Percentiles rank a stretch among this genome's conserved stretches.
Evolutionary conservation across 2,329 filamentous ascomycete species (phyloP).

Genomic region (Chalaropsis ovoidea): DNA sequence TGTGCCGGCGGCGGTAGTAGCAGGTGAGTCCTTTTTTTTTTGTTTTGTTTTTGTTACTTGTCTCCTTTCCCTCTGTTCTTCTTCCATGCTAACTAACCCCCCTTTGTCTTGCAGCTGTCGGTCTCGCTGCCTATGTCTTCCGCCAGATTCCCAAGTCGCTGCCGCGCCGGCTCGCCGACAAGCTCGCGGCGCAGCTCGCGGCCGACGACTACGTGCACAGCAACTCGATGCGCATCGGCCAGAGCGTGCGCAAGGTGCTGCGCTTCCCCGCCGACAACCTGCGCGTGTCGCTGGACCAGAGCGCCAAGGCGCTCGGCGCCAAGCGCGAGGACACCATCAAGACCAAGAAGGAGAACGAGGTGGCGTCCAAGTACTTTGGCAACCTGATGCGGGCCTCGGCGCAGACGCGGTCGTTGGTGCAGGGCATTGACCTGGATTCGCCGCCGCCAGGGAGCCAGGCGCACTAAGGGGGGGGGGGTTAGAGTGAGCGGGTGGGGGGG

Average conservation of each 20-base stretch:
- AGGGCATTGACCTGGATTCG: constrained; percentile 46
- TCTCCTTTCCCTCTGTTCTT: not conserved
- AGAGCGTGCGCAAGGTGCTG: constrained; percentile 78
- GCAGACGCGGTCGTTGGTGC: constrained; percentile 42
- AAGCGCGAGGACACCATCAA: constrained; percentile 77
- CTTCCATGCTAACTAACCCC: constrained; percentile 25
- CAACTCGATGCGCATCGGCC: constrained; percentile 75
- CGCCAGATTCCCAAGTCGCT: constrained; percentile 82
- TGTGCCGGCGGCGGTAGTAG: constrained; percentile 66
- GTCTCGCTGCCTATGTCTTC: constrained; percentile 70
- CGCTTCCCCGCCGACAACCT: constrained; percentile 80
- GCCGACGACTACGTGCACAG: constrained; percentile 85
- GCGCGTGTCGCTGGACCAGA: constrained; percentile 69
- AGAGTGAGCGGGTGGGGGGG: not conserved
- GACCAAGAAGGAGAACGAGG: constrained; percentile 70
- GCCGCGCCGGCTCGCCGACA: constrained; percentile 71
- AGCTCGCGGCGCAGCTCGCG: constrained; percentile 69
- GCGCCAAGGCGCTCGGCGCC: constrained; percentile 68
- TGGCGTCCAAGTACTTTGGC: constrained; percentile 80
- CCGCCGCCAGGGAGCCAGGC: constrained; percentile 35
- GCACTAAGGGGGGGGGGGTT: not conserved
- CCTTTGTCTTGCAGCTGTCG: constrained; percentile 48
- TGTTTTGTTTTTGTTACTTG: not conserved
- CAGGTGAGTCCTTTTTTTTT: constrained; percentile 51
- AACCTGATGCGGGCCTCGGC: constrained; percentile 64